Evolutionary conservation across 768 basidiomycete genomes (phyloP), one percentile per base, ranked within the genome.

Genomic region (Calocybe indica): DNA sequence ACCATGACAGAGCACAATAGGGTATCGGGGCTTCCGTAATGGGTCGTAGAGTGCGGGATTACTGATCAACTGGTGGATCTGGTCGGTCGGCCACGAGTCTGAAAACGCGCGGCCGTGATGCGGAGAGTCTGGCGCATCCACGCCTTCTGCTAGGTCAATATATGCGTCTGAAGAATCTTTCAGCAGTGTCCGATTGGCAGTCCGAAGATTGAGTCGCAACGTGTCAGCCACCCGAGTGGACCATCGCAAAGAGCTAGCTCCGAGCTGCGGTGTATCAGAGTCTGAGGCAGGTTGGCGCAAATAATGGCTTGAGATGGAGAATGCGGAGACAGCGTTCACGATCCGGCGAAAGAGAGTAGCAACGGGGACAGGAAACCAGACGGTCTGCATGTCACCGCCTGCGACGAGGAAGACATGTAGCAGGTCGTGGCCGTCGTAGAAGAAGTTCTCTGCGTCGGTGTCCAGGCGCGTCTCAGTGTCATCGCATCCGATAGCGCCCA

Each of bases 1-100:
- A 92, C 94, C 95, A 67, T 98, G 95, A 60, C 92, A 95, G 12
- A 98, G 75, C 3, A 94, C 92, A 48, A 99, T 84, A 1, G 92
- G 92, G 62, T 89, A 82, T 5, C 95, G 82, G 1, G 96, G 92
- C 4, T 74, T 75, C 54, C 88, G 76, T 3, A 85, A 54, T 0
- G 90, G 91, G 52, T 92, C 79, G 54, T 79, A 87, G 29, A 98
- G 72, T 0, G 80, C 73, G 2, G 94, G 91, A 56, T 89, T 82
- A 40, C 71, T 68, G 56, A 95, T 79, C 5, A 97, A 67, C 45
- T 74, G 73, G 62, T 87, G 85, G 5, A 90, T 82, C 9, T 62
- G 68, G 55, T 83, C 85, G 30, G 62, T 60, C 14, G 61, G 44
- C 33, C 49, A 30, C 28, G 51, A 45, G 31, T 52, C 51, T 40